Evolutionary conservation across 2,329 filamentous ascomycete genomes (phyloP).

Genomic region (Cladobotryum mycophilum): DNA sequence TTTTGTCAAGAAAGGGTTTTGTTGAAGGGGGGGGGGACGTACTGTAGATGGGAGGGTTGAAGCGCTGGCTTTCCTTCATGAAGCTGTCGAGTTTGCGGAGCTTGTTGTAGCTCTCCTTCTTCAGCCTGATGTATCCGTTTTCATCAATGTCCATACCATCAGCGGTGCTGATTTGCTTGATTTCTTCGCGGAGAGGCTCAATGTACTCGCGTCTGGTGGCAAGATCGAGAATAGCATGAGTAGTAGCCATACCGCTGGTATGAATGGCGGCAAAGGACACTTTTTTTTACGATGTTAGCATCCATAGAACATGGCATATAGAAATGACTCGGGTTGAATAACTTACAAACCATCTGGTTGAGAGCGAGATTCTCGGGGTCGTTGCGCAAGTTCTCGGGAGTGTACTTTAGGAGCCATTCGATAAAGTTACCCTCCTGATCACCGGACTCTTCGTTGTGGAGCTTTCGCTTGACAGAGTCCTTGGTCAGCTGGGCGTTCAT

Average conservation of each 20-base stretch:
- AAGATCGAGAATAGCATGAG: conserved; percentile 38
- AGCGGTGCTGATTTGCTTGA: not conserved
- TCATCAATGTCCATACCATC: not conserved
- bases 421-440: too few relatives aligned
- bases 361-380: not conserved
- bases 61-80: conserved; percentile 18
- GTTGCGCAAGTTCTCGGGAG: too few relatives aligned
- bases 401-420: too few relatives aligned
- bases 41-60: conserved; percentile 17
- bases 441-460: too few relatives aligned
- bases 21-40: not conserved
- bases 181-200: conserved; percentile 3
- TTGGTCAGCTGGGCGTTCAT: too few relatives aligned
- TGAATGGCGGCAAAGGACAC: conserved; percentile 33
- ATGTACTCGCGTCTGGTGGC: conserved; percentile 35
- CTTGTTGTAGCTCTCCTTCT: not conserved
- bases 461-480: too few relatives aligned
- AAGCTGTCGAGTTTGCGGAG: conserved; percentile 18
- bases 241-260: conserved; percentile 29
- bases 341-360: not conserved
- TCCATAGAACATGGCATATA: conserved; percentile 31
- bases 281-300: conserved; percentile 30
- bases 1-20: too few relatives aligned
- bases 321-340: conserved; percentile 17
- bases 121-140: not conserved